Conservation (phyloP, 179 eudicot species). For the Pouteria campechiana region DNA sequence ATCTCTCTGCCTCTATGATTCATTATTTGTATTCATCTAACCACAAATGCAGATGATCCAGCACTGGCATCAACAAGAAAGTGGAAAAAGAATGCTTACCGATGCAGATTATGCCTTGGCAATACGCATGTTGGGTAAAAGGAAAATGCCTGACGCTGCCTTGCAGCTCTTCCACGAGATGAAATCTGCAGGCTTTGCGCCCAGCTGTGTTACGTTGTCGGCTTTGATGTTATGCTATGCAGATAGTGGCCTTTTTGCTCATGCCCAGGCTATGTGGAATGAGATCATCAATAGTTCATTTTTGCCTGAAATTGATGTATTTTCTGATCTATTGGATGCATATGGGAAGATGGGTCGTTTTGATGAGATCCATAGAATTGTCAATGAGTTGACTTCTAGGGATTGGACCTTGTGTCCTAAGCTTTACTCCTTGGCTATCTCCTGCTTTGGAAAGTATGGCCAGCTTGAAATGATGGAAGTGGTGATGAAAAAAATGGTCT, state of each 20-base stretch:
- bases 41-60: slow-evolving; percentile 3
- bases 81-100: neutral
- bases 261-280: slow-evolving; percentile 54
- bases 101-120: neutral
- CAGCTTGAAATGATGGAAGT: slow-evolving; percentile 57
- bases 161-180: slow-evolving; percentile 10
- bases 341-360: slow-evolving; percentile 32
- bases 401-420: slow-evolving; percentile 30
- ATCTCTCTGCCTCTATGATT: too few relatives aligned
- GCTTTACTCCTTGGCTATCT: slow-evolving; percentile 32
- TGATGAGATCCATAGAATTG: slow-evolving; percentile 26
- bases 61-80: slow-evolving; percentile 3
- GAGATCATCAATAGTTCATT: slow-evolving; percentile 39
- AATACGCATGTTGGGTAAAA: slow-evolving; percentile 1
- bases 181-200: slow-evolving; percentile 10
- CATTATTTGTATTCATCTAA: too few relatives aligned
- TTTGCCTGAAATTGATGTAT: slow-evolving; percentile 23
- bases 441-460: slow-evolving; percentile 61
- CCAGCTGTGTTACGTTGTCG: slow-evolving; percentile 15
- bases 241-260: slow-evolving; percentile 25
- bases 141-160: slow-evolving; percentile 8
- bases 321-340: slow-evolving; percentile 36
- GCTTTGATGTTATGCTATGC: slow-evolving; percentile 43
- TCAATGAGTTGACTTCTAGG: slow-evolving; percentile 36
- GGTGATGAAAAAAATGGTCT: slow-evolving; percentile 50